Percentiles rank a stretch among this genome's conserved stretches.
phyloP scores from a whole-genome alignment of 495 filamentous ascomycete genomes.

The Massariosphaeria phaeospora region DNA sequence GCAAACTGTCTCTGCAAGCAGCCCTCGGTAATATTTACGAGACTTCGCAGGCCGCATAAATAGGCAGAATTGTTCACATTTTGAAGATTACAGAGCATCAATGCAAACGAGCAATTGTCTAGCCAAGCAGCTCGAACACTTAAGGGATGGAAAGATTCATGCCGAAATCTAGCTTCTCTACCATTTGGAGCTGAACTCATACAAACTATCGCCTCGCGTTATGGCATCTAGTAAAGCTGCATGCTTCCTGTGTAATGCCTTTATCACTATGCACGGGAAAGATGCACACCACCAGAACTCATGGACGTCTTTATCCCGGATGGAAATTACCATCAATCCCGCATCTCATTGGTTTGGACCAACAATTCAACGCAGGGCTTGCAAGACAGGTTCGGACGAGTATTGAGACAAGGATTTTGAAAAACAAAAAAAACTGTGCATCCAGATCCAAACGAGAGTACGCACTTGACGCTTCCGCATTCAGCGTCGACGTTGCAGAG shows the following conservation, averaged over 20 bases:
- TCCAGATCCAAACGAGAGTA: slow-evolving; percentile 12
- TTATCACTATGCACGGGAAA: slow-evolving; percentile 43
- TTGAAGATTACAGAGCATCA: slow-evolving; percentile 2
- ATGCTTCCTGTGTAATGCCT: slow-evolving; percentile 48
- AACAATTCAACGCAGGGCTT: slow-evolving; percentile 11
- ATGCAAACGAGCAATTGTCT: slow-evolving; percentile 19
- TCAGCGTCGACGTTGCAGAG: slow-evolving; percentile 1
- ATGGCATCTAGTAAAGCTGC: slow-evolving; percentile 49
- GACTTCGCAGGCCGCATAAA: too few species aligned
- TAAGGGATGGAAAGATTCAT: slow-evolving; percentile 43
- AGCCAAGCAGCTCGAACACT: slow-evolving; percentile 21
- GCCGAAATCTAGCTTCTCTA: slow-evolving; percentile 50
- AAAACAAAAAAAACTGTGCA: slow-evolving; percentile 8
- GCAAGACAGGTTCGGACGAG: background rate
- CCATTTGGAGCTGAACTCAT: slow-evolving; percentile 37
- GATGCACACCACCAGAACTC: slow-evolving; percentile 41
- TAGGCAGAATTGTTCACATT: background rate
- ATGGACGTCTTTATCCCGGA: slow-evolving; percentile 44
- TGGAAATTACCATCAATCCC: slow-evolving; percentile 19
- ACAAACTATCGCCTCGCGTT: slow-evolving; percentile 40
- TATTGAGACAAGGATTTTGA: background rate
- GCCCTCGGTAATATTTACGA: too few species aligned
- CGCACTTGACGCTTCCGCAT: background rate
- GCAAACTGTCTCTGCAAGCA: too few species aligned
- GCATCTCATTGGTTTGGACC: background rate